Percentiles rank a stretch among this genome's conserved stretches.
Evolutionary conservation across 2,329 filamentous ascomycete species (phyloP).

Genomic region (Pseudopyricularia javanii): DNA sequence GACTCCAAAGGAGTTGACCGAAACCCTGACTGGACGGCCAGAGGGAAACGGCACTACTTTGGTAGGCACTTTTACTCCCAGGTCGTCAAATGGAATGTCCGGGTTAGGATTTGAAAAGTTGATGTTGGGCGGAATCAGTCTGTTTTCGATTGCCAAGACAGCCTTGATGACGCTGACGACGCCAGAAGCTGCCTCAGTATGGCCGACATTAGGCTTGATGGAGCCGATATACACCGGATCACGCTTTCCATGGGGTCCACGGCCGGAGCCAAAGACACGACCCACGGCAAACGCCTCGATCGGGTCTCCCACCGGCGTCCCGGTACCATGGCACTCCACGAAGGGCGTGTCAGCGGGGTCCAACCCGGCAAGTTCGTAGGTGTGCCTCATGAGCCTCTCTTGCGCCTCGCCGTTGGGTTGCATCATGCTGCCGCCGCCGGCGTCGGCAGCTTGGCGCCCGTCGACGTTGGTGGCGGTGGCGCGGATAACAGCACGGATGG

Average conservation of each 20-base stretch:
- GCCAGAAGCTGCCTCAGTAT: constrained; percentile 21
- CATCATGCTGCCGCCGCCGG: constrained; percentile 24
- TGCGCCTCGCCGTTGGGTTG: constrained; percentile 40
- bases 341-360: constrained; percentile 15
- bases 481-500: constrained; percentile 36
- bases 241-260: background rate
- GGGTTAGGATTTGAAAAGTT: constrained; percentile 18
- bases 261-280: background rate
- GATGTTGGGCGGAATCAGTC: constrained; percentile 19
- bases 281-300: constrained; percentile 24
- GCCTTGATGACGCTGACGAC: constrained; percentile 19
- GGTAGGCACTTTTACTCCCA: constrained; percentile 13
- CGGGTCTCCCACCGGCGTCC: constrained; percentile 40
- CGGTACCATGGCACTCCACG: constrained; percentile 43
- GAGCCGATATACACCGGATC: constrained; percentile 4
- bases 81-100: constrained; percentile 12
- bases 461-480: constrained; percentile 42
- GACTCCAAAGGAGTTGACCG: constrained; percentile 25
- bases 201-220: constrained; percentile 26
- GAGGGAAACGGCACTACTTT: constrained; percentile 13
- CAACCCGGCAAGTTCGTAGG: constrained; percentile 20
- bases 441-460: constrained; percentile 34
- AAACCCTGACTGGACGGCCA: constrained; percentile 12
- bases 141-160: constrained; percentile 18
- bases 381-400: constrained; percentile 23